Conservation (phyloP, 352 stramenopile species). For the Aphanomyces cochlioides region DNA sequence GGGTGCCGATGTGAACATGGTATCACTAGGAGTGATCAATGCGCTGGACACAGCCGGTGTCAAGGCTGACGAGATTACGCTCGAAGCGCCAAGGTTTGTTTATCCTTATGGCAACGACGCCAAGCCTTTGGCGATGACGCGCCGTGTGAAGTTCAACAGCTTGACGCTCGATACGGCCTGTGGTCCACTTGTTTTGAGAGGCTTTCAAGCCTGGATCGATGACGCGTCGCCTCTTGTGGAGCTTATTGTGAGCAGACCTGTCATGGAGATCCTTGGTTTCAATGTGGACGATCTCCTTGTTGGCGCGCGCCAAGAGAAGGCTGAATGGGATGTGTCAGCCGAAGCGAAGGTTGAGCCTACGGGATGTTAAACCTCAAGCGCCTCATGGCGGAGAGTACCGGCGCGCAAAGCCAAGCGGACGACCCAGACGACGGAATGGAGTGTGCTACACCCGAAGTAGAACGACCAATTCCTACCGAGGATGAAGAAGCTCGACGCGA, state of each 20-base stretch:
- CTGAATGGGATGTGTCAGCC: conserved; percentile 14
- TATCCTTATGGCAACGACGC: conserved; percentile 18
- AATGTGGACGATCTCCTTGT: conserved; percentile 15
- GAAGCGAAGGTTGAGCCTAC: too few relatives aligned
- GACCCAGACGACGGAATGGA: not conserved
- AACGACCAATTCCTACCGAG: too few relatives aligned
- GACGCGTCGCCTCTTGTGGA: conserved; percentile 5
- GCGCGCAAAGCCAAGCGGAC: not conserved
- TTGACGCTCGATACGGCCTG: conserved; percentile 18
- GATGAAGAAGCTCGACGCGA: too few relatives aligned
- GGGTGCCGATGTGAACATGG: too few relatives aligned
- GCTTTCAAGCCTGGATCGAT: conserved; percentile 15
- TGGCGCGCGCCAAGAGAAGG: not conserved
- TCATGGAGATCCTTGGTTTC: conserved; percentile 15
- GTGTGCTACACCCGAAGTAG: not conserved
- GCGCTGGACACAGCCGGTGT: too few relatives aligned
- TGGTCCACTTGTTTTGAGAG: conserved; percentile 1
- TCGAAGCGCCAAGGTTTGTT: not conserved
- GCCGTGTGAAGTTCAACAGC: not conserved
- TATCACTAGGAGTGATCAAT: too few relatives aligned
- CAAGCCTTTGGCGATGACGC: not conserved
- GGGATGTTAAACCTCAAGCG: too few relatives aligned
- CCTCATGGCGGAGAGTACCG: too few relatives aligned
- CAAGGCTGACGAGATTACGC: not conserved
- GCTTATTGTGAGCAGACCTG: conserved; percentile 8